Percentiles rank a stretch among this genome's conserved stretches.
Evolutionary conservation across 2,329 filamentous ascomycete genomes (phyloP).

Genomic region (Tolypocladium ovalisporum): DNA sequence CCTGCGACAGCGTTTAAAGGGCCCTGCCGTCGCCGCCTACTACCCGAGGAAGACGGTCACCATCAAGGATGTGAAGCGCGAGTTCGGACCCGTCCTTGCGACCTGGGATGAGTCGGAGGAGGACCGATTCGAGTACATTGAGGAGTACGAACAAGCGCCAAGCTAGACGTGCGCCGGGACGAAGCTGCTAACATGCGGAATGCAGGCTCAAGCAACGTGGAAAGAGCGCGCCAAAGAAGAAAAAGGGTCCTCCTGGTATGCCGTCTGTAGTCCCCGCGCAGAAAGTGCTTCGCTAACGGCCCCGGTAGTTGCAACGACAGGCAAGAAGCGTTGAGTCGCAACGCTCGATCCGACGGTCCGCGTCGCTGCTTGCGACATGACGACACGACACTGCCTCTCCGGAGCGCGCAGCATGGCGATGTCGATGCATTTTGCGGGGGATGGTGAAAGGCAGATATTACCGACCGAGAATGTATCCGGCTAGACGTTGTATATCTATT

Average conservation of each 20-base stretch:
- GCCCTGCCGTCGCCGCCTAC: constrained; percentile 75
- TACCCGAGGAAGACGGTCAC: constrained; percentile 70
- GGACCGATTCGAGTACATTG: constrained; percentile 66
- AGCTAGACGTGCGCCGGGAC: neutral
- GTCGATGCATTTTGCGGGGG: neutral
- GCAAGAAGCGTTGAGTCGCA: constrained; percentile 18
- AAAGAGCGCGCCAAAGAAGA: constrained; percentile 85
- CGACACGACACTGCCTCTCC: neutral
- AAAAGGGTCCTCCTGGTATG: constrained; percentile 43
- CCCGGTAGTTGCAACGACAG: constrained; percentile 13
- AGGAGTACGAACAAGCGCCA: constrained; percentile 36
- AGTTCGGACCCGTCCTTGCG: constrained; percentile 55
- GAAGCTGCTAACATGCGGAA: constrained; percentile 16
- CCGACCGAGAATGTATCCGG: neutral
- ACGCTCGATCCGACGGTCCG: neutral
- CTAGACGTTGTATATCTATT: neutral
- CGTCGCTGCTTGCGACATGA: neutral
- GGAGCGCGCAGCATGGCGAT: neutral
- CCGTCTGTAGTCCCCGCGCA: neutral
- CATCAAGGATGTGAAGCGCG: constrained; percentile 61
- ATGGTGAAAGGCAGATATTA: neutral
- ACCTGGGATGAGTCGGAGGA: constrained; percentile 68
- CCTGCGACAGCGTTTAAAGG: constrained; percentile 75
- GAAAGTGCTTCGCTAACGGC: neutral
- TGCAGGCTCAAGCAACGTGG: constrained; percentile 63